Conservation (phyloP, 306 rosid genomes). For the Phaseolus lunatus region DNA sequence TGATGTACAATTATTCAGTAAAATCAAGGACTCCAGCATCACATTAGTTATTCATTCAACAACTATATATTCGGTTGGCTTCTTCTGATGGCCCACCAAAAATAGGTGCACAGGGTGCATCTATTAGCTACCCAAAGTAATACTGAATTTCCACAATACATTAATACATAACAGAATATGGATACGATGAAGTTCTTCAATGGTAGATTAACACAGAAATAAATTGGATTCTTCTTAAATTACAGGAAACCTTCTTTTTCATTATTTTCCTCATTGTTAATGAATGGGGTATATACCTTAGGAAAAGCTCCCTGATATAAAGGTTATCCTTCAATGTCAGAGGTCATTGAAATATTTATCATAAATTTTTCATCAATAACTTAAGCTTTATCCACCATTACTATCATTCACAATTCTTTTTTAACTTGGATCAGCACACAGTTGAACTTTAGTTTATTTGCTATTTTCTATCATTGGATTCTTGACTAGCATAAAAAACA, state of each 20-base stretch:
- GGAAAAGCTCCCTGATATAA: too few species aligned
- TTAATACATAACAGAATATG: not conserved
- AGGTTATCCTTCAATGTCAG: too few species aligned
- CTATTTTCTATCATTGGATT: too few species aligned
- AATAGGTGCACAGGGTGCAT: not conserved
- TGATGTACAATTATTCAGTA: not conserved
- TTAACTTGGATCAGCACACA: too few species aligned
- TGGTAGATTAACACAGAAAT: not conserved
- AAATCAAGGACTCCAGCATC: constrained; percentile 3
- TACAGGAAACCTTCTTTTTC: not conserved
- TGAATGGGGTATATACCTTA: too few species aligned
- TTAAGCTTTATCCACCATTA: too few species aligned
- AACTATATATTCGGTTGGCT: not conserved
- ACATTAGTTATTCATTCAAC: constrained; percentile 20
- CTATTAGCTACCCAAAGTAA: constrained; percentile 14
- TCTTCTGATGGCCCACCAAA: not conserved
- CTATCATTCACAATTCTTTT: too few species aligned
- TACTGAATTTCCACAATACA: constrained; percentile 3
- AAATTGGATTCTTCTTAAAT: not conserved
- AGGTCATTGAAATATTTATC: too few species aligned
- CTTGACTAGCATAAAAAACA: too few species aligned
- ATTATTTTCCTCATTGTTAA: too few species aligned
- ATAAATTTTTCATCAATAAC: too few species aligned
- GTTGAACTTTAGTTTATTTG: too few species aligned
- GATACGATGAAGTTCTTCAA: not conserved